Conservation (phyloP, 2,329 filamentous ascomycete species). For the Ophiostoma sp. region DNA sequence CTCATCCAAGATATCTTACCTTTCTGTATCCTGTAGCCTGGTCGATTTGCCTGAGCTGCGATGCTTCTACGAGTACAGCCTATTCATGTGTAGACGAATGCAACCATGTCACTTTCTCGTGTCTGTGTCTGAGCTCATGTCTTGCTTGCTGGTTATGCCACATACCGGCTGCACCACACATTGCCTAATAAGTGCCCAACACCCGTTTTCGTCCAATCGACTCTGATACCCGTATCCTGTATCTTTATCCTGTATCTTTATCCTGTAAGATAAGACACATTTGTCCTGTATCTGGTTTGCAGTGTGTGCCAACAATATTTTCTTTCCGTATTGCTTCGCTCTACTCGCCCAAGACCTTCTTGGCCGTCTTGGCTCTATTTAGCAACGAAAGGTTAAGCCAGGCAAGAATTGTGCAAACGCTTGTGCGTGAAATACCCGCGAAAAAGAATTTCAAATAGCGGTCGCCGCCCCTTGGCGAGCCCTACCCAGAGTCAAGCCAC, state of each 20-base stretch:
- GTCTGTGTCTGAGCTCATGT: not conserved
- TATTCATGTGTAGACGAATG: not conserved
- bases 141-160: not conserved
- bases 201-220: not conserved
- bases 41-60: not conserved
- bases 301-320: not conserved
- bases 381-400: not conserved
- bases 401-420: not conserved
- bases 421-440: not conserved
- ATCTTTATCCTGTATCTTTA: no score
- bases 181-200: not conserved
- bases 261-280: no score
- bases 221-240: not conserved
- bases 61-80: not conserved
- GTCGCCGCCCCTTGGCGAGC: slow-evolving; percentile 8
- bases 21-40: not conserved
- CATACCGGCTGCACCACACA: not conserved
- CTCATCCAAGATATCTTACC: no score
- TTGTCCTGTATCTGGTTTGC: not conserved
- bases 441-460: not conserved
- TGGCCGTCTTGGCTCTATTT: not conserved
- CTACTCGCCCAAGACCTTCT: not conserved
- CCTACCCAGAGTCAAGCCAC: not conserved
- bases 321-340: not conserved
- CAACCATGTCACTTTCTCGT: not conserved